Conservation (phyloP, 2,329 filamentous ascomycete species). For the Trichoderma afroharzianum region DNA sequence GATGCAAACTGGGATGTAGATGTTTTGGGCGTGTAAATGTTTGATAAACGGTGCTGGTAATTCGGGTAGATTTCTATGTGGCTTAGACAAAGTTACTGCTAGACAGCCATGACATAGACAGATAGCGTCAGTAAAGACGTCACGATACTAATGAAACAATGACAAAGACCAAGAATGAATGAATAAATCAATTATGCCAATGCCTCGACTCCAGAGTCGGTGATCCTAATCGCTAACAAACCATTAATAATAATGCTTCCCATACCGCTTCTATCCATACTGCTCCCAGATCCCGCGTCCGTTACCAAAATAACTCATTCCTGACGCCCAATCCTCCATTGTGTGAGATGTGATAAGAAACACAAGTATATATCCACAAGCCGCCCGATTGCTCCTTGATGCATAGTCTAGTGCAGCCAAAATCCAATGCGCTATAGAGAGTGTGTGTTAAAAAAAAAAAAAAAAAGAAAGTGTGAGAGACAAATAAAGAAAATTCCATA, state of each 20-base stretch:
- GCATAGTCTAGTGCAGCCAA: slow-evolving; percentile 19
- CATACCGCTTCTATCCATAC: not conserved
- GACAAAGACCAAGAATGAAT: not conserved
- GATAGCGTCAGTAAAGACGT: not conserved
- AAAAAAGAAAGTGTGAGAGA: not conserved
- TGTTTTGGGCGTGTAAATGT: not conserved
- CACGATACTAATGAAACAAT: not conserved
- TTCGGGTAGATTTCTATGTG: not conserved
- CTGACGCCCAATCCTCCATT: not conserved
- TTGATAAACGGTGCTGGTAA: not conserved
- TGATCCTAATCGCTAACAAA: not conserved
- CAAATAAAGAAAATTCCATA: not conserved
- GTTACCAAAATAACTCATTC: not conserved
- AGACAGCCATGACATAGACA: not conserved
- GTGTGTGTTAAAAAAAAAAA: not conserved
- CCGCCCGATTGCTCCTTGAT: slow-evolving; percentile 22
- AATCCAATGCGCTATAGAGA: not conserved
- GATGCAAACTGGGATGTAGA: no score
- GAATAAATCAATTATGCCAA: not conserved
- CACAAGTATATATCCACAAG: slow-evolving; percentile 20
- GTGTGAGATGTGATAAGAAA: not conserved
- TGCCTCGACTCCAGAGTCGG: not conserved
- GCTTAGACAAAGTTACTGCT: not conserved
- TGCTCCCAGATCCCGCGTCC: not conserved
- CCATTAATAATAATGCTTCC: not conserved